Evolutionary conservation across 2,329 filamentous ascomycete species (phyloP).

Genomic region (Ascochyta koolunga): DNA sequence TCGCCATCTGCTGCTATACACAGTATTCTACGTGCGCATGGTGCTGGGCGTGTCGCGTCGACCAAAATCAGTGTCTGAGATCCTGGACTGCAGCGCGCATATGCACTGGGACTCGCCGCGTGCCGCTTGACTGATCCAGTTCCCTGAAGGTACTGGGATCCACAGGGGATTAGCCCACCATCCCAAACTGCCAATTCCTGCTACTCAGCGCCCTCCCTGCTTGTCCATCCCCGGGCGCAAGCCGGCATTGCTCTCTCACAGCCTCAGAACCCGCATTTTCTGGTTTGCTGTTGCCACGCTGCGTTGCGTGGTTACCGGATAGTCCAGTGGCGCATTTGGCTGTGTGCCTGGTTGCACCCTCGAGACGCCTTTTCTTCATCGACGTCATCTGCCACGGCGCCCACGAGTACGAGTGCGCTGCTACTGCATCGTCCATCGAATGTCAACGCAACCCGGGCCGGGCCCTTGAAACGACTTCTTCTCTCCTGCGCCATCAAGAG

Average conservation of each 20-base stretch:
- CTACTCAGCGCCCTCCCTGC: constrained; percentile 9
- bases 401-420: background rate
- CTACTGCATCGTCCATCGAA: background rate
- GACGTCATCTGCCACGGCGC: constrained; percentile 14
- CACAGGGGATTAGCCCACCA: constrained; percentile 16
- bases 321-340: constrained; percentile 2
- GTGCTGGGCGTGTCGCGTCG: background rate
- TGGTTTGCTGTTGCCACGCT: background rate
- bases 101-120: constrained; percentile 5
- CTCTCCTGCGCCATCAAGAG: constrained; percentile 11
- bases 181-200: constrained; percentile 9
- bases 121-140: constrained; percentile 8
- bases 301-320: constrained; percentile 5
- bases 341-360: background rate
- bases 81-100: constrained; percentile 3
- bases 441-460: constrained; percentile 11
- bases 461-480: constrained; percentile 7
- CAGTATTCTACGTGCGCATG: too few species aligned
- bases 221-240: constrained; percentile 9
- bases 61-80: background rate
- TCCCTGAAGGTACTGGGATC: constrained; percentile 10
- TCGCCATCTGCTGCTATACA: constrained; percentile 1
- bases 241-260: constrained; percentile 11
- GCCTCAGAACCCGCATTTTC: background rate
- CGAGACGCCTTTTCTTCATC: background rate